Evolutionary conservation across 2,329 filamentous ascomycete species (phyloP), one percentile per base, ranked within the genome.

Genomic region (Cryoendolithus antarcticus): DNA sequence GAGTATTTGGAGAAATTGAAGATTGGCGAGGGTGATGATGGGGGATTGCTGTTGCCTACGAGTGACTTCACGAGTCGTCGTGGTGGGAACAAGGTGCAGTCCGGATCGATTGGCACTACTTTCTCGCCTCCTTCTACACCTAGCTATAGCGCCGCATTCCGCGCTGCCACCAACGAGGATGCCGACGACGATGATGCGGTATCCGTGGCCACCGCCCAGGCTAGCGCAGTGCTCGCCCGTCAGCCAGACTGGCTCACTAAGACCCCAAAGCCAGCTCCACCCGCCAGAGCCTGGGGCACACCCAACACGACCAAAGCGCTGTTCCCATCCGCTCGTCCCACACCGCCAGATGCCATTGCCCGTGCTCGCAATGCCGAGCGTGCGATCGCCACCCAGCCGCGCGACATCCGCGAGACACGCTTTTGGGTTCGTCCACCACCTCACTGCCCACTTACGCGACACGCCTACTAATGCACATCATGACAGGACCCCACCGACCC

Each of bases 401-500:
- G 24, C 24, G 24, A 27, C 6, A 27, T 27, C 24, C 24, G 24
- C 24, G 24, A 27, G 6, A 27, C 24, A 3, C 24, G 24, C 5
- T 27, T 27, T 8, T 27, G 24, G 24, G 24, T 27, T 7, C 24
- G 24, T 27, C 24, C 24, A 27, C 6, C 24, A 27, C 24, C 24
- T 27, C 24, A 27, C 24, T 27, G 24, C 5, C 24, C 24, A 27
- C 24, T 27, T 27, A 6, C 24, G 6, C 24, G 7, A 7, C 24
- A 27, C 7, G 24, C 24, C 24, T 8, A 27, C 24, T 27, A 27
- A 27, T 8, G 24, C 24, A 27, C 7, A 27, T 27, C 24, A 8
- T 27, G 24, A 27, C 24, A 27, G 24, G 65, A 79, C 40, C 75
- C 75, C 0, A 46, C 62, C 3, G 61, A 65, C 36, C 55, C 55